Evolutionary conservation across 2,329 filamentous ascomycete genomes (phyloP), one percentile per base, ranked within the genome.

Genomic region (Aphanoascus verrucosus): DNA sequence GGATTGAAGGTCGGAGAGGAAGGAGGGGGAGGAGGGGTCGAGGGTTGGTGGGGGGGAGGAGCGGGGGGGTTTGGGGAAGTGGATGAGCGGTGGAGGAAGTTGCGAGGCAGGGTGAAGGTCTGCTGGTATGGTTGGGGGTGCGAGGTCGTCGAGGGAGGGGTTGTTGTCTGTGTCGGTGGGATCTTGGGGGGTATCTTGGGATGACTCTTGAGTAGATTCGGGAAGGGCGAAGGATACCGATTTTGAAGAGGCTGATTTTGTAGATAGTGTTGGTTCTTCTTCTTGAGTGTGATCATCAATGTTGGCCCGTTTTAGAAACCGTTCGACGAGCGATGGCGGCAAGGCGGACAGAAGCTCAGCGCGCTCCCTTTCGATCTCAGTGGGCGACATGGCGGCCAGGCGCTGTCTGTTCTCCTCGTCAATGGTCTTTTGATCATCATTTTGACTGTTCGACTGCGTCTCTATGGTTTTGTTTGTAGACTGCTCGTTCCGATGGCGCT

Each of bases 11-110:
- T 87, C 84, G 45, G 80, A 72, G 55, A 97, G 82, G 72, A 97
- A 97, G 64, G 88, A 77, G 0, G 87, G 84, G 55, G 90, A 87
- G 37, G 81, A 75, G 0, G 90, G 89, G 66, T 97, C 88, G 58
- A 97, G 84, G 55, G 88, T 84, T 9, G 86, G 85, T 63, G 70
- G 69, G 1, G 77, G 68, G 19, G 75, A 61, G 67, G 75, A 35
- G 61, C 71, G 58, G 60, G 72, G 63, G 19, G 73, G 68, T 58
- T 72, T 65, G 57, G 75, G 66, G 65, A 74, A 74, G 59, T 74
- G 69, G 48, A 72, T 66, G 41, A 63, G 62, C 37, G 62, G 61
- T 46, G 60, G 61, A 23, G 68, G 69, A 3, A 64, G 60, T 52
- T 71, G 66, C 14, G 69, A 68, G 51, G 70, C 71, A 3, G 71